Evolutionary conservation across 257 asterid genomes (phyloP).

Genomic region (Echites panduratus): DNA sequence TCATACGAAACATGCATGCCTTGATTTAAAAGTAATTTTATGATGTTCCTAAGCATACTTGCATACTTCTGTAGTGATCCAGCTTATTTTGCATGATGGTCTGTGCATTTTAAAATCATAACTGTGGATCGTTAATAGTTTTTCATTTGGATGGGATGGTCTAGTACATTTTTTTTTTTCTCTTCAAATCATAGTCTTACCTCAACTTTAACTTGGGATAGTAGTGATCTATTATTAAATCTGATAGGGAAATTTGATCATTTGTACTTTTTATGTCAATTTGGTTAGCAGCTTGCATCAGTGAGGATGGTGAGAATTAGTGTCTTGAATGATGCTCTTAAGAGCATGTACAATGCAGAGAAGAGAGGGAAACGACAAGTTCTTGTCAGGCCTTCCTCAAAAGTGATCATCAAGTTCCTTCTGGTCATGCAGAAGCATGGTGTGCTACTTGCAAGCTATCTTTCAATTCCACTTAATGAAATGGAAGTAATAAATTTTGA

Average conservation of each 20-base stretch:
- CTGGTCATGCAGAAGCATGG: conserved; percentile 38
- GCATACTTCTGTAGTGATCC: neutral
- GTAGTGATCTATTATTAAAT: neutral
- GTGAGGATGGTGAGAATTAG: conserved; percentile 31
- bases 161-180: neutral
- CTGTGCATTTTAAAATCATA: neutral
- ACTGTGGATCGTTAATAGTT: neutral
- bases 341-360: conserved; percentile 39
- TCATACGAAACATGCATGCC: neutral
- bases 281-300: neutral
- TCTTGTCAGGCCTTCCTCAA: conserved; percentile 34
- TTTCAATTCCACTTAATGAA: neutral
- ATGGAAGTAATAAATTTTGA: neutral
- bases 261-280: neutral
- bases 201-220: neutral
- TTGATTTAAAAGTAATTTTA: neutral
- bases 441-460: neutral
- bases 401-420: conserved; percentile 36
- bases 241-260: neutral
- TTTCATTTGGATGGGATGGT: neutral
- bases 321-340: conserved; percentile 36
- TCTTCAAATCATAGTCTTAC: neutral
- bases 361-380: conserved; percentile 36
- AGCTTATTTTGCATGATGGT: neutral
- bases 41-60: neutral